Evolutionary conservation across 2,329 filamentous ascomycete species (phyloP).

Genomic region (Pseudohalonectria lignicola): DNA sequence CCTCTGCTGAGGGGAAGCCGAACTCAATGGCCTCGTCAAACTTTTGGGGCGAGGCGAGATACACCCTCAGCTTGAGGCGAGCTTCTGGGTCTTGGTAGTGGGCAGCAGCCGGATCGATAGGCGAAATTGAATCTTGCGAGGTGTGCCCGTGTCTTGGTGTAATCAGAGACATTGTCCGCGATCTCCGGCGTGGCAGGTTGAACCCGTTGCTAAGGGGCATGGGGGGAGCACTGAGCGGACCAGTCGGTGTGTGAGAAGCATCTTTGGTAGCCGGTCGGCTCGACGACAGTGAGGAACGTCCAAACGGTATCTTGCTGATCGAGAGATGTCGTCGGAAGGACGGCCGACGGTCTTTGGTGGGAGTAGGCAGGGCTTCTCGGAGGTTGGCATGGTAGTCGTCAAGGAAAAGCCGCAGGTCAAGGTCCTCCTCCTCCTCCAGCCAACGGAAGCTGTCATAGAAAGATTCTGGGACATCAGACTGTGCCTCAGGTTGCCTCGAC

Average conservation of each 20-base stretch:
- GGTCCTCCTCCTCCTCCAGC: constrained; percentile 61
- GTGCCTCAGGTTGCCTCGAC: neutral
- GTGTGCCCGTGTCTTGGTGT: constrained; percentile 34
- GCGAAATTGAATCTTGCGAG: constrained; percentile 31
- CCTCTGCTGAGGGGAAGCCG: constrained; percentile 65
- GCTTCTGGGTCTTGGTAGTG: constrained; percentile 90
- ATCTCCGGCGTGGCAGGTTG: constrained; percentile 35
- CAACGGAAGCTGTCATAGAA: constrained; percentile 61
- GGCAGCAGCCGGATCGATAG: constrained; percentile 60
- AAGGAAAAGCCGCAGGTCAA: constrained; percentile 55
- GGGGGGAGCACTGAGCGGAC: constrained; percentile 12
- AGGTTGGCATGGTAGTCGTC: constrained; percentile 61
- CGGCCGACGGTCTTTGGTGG: constrained; percentile 36
- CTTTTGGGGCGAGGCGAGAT: constrained; percentile 80
- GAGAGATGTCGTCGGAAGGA: constrained; percentile 65
- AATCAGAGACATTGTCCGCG: constrained; percentile 44
- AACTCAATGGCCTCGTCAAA: constrained; percentile 94
- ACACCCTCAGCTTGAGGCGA: constrained; percentile 73
- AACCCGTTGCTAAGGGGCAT: constrained; percentile 10
- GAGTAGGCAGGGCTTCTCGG: constrained; percentile 34
- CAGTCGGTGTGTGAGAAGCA: constrained; percentile 16
- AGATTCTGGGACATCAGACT: constrained; percentile 23
- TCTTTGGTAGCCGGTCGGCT: constrained; percentile 36
- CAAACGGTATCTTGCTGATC: constrained; percentile 54
- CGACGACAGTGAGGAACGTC: constrained; percentile 37